phyloP scores from a whole-genome alignment of 345 rosid species.

The Lepidium africanum region DNA sequence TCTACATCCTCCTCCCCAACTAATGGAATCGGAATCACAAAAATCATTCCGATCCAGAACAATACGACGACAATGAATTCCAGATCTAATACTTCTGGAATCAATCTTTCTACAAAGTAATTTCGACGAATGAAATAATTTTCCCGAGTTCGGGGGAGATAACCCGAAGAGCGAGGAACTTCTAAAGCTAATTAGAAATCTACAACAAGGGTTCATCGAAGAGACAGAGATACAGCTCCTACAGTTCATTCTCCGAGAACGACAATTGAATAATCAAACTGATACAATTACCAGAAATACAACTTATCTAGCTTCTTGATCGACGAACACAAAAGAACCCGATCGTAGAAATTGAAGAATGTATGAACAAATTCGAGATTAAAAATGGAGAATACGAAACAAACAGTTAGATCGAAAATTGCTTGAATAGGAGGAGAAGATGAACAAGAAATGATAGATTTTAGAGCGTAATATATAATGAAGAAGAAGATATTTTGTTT shows the following conservation, averaged over 20 bases:
- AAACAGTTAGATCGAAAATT: neutral
- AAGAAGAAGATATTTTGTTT: neutral
- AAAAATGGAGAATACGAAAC: neutral
- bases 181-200: slow-evolving; percentile 47
- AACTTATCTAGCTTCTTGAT: neutral
- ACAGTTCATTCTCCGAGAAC: slow-evolving; percentile 31
- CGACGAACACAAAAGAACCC: neutral
- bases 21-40: slow-evolving; percentile 44
- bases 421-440: neutral
- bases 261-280: neutral
- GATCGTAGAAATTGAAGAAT: neutral
- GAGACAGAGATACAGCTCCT: slow-evolving; percentile 53
- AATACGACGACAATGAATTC: slow-evolving; percentile 15
- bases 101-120: slow-evolving; percentile 30
- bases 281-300: neutral
- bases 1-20: slow-evolving; percentile 29
- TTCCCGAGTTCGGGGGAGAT: slow-evolving; percentile 29
- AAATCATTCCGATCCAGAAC: slow-evolving; percentile 44
- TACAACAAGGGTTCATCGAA: slow-evolving; percentile 74
- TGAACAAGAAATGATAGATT: neutral
- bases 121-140: slow-evolving; percentile 52
- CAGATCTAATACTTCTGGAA: slow-evolving; percentile 29
- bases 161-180: slow-evolving; percentile 50
- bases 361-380: neutral
- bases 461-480: neutral